These are phyloP conservation scores for Pythium sukuiense DNA, from an alignment of 352 stramenopile genomes.

Conservation along the genomic window DNA sequence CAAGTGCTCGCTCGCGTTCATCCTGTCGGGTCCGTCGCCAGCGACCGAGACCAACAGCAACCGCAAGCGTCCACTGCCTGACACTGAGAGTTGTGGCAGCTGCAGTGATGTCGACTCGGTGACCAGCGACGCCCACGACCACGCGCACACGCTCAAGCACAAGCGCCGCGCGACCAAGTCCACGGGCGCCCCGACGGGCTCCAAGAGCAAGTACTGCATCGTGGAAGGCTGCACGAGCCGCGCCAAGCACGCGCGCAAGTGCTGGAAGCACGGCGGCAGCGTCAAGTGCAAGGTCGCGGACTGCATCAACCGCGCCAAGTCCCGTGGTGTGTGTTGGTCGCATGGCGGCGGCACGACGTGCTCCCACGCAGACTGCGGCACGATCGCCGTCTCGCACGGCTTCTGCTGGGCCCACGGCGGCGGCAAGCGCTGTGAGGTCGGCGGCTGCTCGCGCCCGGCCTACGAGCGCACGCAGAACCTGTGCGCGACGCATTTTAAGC, in stretches of 20 bases:
- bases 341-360: slow-evolving; percentile 57
- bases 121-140: background rate
- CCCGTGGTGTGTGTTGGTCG: slow-evolving; percentile 59
- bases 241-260: slow-evolving; percentile 50
- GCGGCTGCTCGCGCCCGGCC: slow-evolving; percentile 45
- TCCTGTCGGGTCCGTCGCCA: slow-evolving; percentile 6
- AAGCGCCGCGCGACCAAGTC: slow-evolving; percentile 9
- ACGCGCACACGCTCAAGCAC: slow-evolving; percentile 16
- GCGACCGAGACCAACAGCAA: background rate
- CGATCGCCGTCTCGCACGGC: slow-evolving; percentile 57
- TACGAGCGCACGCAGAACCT: slow-evolving; percentile 62
- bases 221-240: slow-evolving; percentile 47
- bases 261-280: slow-evolving; percentile 57
- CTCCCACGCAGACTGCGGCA: slow-evolving; percentile 44
- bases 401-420: slow-evolving; percentile 35
- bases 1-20: slow-evolving; percentile 16
- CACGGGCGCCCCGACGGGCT: background rate
- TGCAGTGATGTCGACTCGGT: slow-evolving; percentile 10
- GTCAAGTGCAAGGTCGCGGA: slow-evolving; percentile 54
- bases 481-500: background rate
- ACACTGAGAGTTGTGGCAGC: background rate
- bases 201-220: slow-evolving; percentile 48
- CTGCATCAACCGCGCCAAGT: slow-evolving; percentile 66
- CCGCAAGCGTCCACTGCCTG: background rate
- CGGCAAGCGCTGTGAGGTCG: slow-evolving; percentile 55